Conservation (phyloP, 2,329 filamentous ascomycete genomes). For the Ophiostoma quercus region DNA sequence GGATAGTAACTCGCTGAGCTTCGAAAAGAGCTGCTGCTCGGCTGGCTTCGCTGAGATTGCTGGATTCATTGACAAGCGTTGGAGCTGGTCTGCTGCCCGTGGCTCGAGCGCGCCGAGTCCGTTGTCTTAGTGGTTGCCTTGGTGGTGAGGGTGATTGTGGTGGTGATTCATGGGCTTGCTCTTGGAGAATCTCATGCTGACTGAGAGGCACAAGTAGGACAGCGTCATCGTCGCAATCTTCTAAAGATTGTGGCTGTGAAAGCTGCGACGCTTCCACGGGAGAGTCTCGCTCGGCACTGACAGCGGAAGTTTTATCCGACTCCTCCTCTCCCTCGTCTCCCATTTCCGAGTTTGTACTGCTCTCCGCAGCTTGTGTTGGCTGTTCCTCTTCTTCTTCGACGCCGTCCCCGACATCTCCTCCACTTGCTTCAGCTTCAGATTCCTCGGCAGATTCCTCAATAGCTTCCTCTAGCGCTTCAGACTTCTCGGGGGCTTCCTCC, state of each 20-base stretch:
- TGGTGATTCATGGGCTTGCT: not conserved
- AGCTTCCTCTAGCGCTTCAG: not conserved
- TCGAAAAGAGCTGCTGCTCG: conserved; percentile 4
- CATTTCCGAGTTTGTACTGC: too few species aligned
- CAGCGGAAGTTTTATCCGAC: not conserved
- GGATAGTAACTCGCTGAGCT: not conserved
- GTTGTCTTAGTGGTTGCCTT: not conserved
- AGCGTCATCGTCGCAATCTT: not conserved
- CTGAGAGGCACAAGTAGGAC: not conserved
- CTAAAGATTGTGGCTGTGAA: not conserved
- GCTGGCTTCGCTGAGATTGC: conserved; percentile 5
- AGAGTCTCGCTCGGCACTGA: not conserved
- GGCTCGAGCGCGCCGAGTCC: not conserved
- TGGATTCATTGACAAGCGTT: not conserved
- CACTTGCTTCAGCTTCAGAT: not conserved
- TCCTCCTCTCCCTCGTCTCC: not conserved
- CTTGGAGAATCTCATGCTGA: not conserved
- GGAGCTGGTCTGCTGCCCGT: not conserved
- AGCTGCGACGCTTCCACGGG: not conserved
- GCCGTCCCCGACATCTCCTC: not conserved
- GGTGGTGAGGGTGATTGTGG: too few species aligned
- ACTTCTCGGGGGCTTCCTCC: not conserved
- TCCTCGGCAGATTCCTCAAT: not conserved
- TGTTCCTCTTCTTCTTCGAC: not conserved
- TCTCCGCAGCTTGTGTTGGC: not conserved